Evolutionary conservation across 164 flowering plant species (phyloP).

Genomic region (Warburgia ugandensis): DNA sequence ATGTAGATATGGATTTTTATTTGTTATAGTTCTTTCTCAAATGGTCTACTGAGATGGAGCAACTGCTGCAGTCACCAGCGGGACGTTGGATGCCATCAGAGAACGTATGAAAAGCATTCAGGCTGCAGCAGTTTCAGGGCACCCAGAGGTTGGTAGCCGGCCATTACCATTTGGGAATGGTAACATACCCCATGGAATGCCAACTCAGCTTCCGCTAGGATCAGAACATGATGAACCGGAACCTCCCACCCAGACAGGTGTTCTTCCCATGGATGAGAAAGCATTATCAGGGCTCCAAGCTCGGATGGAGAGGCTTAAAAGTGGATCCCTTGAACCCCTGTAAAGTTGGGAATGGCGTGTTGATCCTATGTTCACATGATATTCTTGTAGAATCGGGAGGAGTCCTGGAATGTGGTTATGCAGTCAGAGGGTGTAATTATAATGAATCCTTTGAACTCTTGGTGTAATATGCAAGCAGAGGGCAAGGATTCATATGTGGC

Average conservation of each 20-base stretch:
- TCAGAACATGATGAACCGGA: slow-evolving; percentile 30
- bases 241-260: slow-evolving; percentile 37
- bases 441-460: too few relatives aligned
- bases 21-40: neutral
- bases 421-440: too few relatives aligned
- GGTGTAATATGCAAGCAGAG: too few relatives aligned
- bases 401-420: too few relatives aligned
- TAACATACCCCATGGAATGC: slow-evolving; percentile 26
- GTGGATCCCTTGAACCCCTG: slow-evolving; percentile 57
- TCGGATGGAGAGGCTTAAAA: slow-evolving; percentile 96
- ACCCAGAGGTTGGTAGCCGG: slow-evolving; percentile 40
- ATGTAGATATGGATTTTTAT: too few relatives aligned
- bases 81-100: slow-evolving; percentile 87
- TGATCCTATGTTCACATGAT: neutral
- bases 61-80: slow-evolving; percentile 50
- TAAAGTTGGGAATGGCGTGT: too few relatives aligned
- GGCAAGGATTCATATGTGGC: too few relatives aligned
- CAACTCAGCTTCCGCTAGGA: slow-evolving; percentile 24
- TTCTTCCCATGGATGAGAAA: slow-evolving; percentile 90
- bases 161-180: slow-evolving; percentile 46
- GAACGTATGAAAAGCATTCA: slow-evolving; percentile 98
- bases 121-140: slow-evolving; percentile 65
- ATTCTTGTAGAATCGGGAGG: neutral
- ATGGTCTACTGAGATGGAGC: neutral
- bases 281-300: slow-evolving; percentile 96